Evolutionary conservation across 108 stramenopile genomes (phyloP).

Genomic region (Conticribra weissflogii): DNA sequence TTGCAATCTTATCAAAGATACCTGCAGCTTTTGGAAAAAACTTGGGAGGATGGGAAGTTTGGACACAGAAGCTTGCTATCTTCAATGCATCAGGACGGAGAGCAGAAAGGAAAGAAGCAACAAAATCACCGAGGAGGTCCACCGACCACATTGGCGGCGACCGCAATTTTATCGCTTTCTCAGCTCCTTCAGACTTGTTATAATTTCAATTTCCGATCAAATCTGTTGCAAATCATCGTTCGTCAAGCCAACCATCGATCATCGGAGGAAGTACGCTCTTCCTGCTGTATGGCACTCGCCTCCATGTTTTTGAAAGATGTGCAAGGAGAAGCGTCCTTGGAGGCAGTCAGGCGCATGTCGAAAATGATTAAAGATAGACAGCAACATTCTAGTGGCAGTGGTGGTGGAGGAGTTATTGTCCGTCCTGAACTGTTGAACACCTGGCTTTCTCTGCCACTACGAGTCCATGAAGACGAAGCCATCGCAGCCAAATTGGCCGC

Average conservation of each 20-base stretch:
- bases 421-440: constrained; percentile 71
- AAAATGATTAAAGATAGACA: constrained; percentile 73
- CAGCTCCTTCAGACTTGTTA: constrained; percentile 73
- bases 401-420: constrained; percentile 22
- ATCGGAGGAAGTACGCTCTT: constrained; percentile 64
- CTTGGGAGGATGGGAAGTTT: constrained; percentile 60
- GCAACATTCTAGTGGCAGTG: constrained; percentile 15
- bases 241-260: constrained; percentile 63
- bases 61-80: constrained; percentile 11
- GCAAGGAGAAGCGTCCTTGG: constrained; percentile 81
- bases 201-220: constrained; percentile 90
- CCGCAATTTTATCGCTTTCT: constrained; percentile 70
- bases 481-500: constrained; percentile 76
- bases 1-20: constrained; percentile 82
- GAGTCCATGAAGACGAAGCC: constrained; percentile 85
- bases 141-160: constrained; percentile 69
- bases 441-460: constrained; percentile 72
- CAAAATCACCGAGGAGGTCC: constrained; percentile 14
- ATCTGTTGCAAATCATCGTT: constrained; percentile 71
- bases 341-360: constrained; percentile 72
- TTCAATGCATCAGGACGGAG: constrained; percentile 1
- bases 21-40: constrained; percentile 72
- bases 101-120: constrained; percentile 4
- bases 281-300: constrained; percentile 68
- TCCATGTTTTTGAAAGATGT: constrained; percentile 73